Evolutionary conservation across 768 basidiomycete species (phyloP), one percentile per base, ranked within the genome.

Genomic region (Tulasnella sp.): DNA sequence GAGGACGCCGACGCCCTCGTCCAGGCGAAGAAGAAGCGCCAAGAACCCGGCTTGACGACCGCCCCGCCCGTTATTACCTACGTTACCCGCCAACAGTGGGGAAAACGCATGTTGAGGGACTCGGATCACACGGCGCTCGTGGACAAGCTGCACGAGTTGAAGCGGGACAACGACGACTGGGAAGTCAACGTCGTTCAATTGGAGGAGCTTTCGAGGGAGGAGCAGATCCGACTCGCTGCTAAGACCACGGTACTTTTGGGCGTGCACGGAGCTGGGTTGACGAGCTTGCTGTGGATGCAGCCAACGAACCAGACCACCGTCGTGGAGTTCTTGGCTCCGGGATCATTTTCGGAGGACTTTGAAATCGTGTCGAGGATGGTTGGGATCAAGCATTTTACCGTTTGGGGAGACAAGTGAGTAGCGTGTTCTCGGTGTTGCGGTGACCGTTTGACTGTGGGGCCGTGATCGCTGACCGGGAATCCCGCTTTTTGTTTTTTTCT

Each of bases 271-370:
- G 94, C 93, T 80, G 93, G 93, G 6, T 87, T 96, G 0, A 92
- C 93, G 10, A 92, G 94, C 81, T 86, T 95, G n/a, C 87, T 95
- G 61, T 90, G 92, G 86, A 94, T 95, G 93, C 89, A 91, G 32
- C 88, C 88, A 0, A 92, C 90, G 5, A 89, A 88, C 0, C 84
- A 89, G n/a, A 90, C 92, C 11, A 90, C 93, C 5, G 93, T 96
- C 29, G 91, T 96, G 79, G 94, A 96, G 84, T 89, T 96, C 20
- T 93, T 96, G 84, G 92, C 87, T 82, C 93, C 93, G 0, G 86
- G 84, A 2, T 94, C 93, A 0, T 95, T 93, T 82, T 91, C 93
- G 42, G 91, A 93, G 81, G 94, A 95, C 81, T 95, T 95, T 82
- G 90, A 94, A 81, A 95, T 93, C 90, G 74, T 79, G 13, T 57